Conservation (phyloP, 2,329 filamentous ascomycete genomes). For the Aspergillus melleus region DNA sequence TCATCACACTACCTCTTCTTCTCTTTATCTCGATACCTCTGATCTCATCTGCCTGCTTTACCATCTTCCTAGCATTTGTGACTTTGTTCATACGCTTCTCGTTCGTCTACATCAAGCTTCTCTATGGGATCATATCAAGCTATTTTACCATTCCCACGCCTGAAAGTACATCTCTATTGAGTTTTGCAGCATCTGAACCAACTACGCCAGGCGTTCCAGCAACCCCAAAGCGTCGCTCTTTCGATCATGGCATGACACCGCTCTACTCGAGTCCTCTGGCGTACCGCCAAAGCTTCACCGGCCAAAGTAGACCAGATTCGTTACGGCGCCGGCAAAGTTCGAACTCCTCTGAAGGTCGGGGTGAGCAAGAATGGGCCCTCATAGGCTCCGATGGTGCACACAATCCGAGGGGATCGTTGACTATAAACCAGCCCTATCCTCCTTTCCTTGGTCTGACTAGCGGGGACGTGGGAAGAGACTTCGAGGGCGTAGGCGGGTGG, state of each 20-base stretch:
- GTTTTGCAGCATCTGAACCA: slow-evolving; percentile 31
- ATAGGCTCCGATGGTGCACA: slow-evolving; percentile 8
- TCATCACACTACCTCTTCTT: slow-evolving; percentile 62
- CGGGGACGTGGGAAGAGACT: slow-evolving; percentile 40
- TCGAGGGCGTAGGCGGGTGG: slow-evolving; percentile 47
- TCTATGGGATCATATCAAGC: slow-evolving; percentile 57
- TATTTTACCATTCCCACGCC: slow-evolving; percentile 47
- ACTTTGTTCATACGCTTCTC: slow-evolving; percentile 62
- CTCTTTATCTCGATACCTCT: slow-evolving; percentile 64
- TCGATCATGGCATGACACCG: slow-evolving; percentile 17
- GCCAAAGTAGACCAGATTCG: not conserved
- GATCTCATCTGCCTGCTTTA: slow-evolving; percentile 62
- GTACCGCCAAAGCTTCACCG: slow-evolving; percentile 4
- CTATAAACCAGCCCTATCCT: slow-evolving; percentile 14
- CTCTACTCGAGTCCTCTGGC: slow-evolving; percentile 1
- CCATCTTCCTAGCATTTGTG: slow-evolving; percentile 61
- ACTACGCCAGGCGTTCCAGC: slow-evolving; percentile 21
- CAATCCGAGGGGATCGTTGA: slow-evolving; percentile 17
- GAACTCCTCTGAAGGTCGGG: slow-evolving; percentile 7
- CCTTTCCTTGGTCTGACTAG: slow-evolving; percentile 29
- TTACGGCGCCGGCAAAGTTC: slow-evolving; percentile 4
- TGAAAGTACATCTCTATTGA: slow-evolving; percentile 27
- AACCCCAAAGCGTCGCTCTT: slow-evolving; percentile 26
- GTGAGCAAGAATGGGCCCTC: slow-evolving; percentile 1
- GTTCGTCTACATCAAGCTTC: slow-evolving; percentile 65